Base-by-base conservation (phyloP, 73 alveolate species). In the Chromera velia region DNA sequence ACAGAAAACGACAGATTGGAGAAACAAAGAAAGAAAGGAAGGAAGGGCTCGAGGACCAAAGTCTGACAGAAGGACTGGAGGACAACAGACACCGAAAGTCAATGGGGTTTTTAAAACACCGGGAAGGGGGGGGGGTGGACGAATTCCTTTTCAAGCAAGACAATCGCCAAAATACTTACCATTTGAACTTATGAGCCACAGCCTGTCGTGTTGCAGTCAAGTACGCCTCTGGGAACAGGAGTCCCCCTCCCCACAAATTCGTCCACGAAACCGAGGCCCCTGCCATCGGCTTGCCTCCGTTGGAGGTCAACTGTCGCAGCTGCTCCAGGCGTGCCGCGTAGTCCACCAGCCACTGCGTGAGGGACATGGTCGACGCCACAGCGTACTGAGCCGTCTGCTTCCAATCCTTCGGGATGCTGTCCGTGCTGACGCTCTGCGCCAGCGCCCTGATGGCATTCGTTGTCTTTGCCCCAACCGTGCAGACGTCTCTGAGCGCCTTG, bases 211-310 rank as follows among this genome's bases (percentile, higher is more conserved):
- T 94, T 34, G 99, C 99, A 17, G 99, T 96, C 68, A 96, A 72
- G 88, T 88, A 94, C 27, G 99, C 99, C 85, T 97, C 99, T 0
- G 99, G 99, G 95, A 94, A 97, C 84, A 97, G 88, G 48, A 96
- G 80, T 46, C 99, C 98, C 34, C 99, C 99, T 72, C 94, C 70
- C 99, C 99, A 95, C 0, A 97, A 91, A 26, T 92, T 89, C 9
- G 72, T 75, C 76, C 55, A n/a, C n/a, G n/a, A n/a, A n/a, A n/a
- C n/a, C n/a, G n/a, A n/a, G n/a, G n/a, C n/a, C n/a, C n/a, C n/a
- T 40, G 55, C 55, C 55, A 40, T 40, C 4, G 17, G 81, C 81
- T 28, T 90, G 75, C 84, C 94, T 30, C 73, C 40, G 1, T 88
- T 81, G 80, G 73, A 65, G 7, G 92, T 75, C 45, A 94, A 80